These are phyloP conservation scores for Cardamine occulta DNA, from an alignment of 345 rosid genomes.

Conservation along the genomic window DNA sequence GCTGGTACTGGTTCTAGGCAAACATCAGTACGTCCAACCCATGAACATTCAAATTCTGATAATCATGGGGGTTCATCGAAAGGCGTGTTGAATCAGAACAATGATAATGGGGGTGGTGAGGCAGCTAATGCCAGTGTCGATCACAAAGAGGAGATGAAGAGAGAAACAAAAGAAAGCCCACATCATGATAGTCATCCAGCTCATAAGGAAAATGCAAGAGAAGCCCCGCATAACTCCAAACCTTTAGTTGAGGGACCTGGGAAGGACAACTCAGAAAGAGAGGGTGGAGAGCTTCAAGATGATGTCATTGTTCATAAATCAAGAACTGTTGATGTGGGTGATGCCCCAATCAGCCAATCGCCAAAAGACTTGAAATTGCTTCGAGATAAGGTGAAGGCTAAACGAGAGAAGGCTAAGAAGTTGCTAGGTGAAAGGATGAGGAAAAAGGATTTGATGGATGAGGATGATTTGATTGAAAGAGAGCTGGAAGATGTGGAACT, in stretches of 20 bases:
- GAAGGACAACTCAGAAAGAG: conserved; percentile 56
- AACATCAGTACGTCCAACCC: conserved; percentile 48
- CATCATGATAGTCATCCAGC: conserved; percentile 44
- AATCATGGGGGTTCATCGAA: conserved; percentile 54
- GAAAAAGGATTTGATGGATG: conserved; percentile 76
- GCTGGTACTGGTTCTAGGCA: conserved; percentile 41
- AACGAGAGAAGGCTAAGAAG: conserved; percentile 70
- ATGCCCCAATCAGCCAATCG: conserved; percentile 65
- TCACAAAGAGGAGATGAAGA: conserved; percentile 56
- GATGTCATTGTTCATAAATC: conserved; percentile 50
- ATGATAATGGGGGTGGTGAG: conserved; percentile 69
- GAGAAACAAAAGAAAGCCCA: conserved; percentile 52
- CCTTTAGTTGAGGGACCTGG: conserved; percentile 47
- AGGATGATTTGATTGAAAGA: conserved; percentile 87
- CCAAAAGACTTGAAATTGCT: conserved; percentile 78
- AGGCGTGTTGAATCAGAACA: conserved; percentile 47
- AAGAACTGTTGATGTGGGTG: conserved; percentile 52
- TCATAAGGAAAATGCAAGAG: conserved; percentile 43
- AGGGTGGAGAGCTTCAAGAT: conserved; percentile 62
- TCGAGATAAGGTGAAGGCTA: conserved; percentile 78
- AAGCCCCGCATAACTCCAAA: conserved; percentile 50
- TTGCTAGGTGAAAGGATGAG: conserved; percentile 61
- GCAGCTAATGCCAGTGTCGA: conserved; percentile 68
- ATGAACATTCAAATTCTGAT: conserved; percentile 57
- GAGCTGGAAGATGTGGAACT: conserved; percentile 79